Base-by-base conservation (phyloP, 495 filamentous ascomycete species). In the Xylaria bambusicola region DNA sequence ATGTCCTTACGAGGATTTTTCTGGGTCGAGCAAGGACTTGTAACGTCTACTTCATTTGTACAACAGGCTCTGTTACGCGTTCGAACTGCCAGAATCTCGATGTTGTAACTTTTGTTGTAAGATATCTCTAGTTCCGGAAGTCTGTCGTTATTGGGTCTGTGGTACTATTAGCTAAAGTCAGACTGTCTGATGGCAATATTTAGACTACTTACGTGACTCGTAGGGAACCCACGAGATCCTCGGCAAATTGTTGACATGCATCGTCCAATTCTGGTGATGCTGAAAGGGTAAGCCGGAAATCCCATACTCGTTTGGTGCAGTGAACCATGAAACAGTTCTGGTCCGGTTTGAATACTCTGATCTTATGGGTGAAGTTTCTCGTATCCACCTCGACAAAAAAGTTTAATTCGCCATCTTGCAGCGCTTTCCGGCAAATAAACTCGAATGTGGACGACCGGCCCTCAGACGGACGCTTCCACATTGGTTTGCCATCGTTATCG, bases 351-450 rank as follows among this genome's bases (percentile, higher is more conserved):
- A 52, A 23, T 3, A 52, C 53, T 42, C 67, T 68, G 26, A 78
- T 55, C 24, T 42, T 56, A 42, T 63, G 62, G 0, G 57, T 58
- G 50, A 77, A 74, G 0, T 38, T 53, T 6, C 66, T 63, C 3
- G 71, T 73, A 63, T 83, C 71, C n/a, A 88, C 69, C 2, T 76
- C 73, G 6, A 88, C 70, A 15, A 79, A 55, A 56, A 87, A 78
- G 0, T 56, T 44, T 2, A 66, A 66, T 8, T 59, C 45, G 0
- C 50, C 18, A 13, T 61, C 63, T 0, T 66, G 63, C 20, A 23
- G 52, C 29, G 50, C 50, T 8, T 48, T 57, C 8, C 47, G 65
- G 56, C 83, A 86, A 15, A 69, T 70, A 38, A 84, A 82, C 21
- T 84, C 79, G 60, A 87, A 88, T 1, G 70, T 59, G 3, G 82